Percentiles rank a stretch among this genome's conserved stretches.
Evolutionary conservation across 1,284 basidiomycete species (phyloP).

Genomic region (Grifola frondosa): DNA sequence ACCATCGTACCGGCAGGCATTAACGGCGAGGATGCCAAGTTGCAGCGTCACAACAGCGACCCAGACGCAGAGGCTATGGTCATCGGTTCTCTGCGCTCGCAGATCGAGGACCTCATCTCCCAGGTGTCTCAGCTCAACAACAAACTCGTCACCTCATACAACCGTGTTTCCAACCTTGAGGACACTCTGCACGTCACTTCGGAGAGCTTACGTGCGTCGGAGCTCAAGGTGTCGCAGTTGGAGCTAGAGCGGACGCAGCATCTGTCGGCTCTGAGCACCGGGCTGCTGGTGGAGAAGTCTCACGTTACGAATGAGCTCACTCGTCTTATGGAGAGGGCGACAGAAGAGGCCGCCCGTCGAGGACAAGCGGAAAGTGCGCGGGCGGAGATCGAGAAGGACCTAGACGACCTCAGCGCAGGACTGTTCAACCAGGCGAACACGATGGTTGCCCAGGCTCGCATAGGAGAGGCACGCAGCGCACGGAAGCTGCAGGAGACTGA

Average conservation of each 20-base stretch:
- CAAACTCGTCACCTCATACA: conserved; percentile 92
- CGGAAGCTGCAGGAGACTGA: conserved; percentile 82
- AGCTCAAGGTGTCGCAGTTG: conserved; percentile 65
- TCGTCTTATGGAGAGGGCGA: conserved; percentile 90
- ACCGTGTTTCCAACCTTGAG: conserved; percentile 90
- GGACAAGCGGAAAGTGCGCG: conserved; percentile 89
- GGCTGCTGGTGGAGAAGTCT: conserved; percentile 87
- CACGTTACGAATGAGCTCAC: conserved; percentile 93
- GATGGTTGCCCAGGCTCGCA: conserved; percentile 92
- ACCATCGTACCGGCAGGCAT: conserved; percentile 19
- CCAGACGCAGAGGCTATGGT: conserved; percentile 71
- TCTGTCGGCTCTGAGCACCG: conserved; percentile 80
- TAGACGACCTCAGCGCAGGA: conserved; percentile 91
- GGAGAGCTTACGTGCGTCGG: conserved; percentile 54
- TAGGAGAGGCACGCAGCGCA: conserved; percentile 74
- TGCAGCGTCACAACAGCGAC: conserved; percentile 26
- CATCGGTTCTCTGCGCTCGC: conserved; percentile 75
- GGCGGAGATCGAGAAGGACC: conserved; percentile 80
- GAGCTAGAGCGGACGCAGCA: conserved; percentile 78
- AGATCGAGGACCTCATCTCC: conserved; percentile 83
- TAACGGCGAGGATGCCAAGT: conserved; percentile 23
- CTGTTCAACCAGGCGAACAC: conserved; percentile 87
- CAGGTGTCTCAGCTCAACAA: conserved; percentile 90
- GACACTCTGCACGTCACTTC: conserved; percentile 80
- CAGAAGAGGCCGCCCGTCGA: conserved; percentile 89